Percentiles rank a stretch among this genome's conserved stretches.
These are phyloP conservation scores for Aspergillus baeticus DNA, from an alignment of 495 filamentous ascomycete species.

Conservation along the genomic window DNA sequence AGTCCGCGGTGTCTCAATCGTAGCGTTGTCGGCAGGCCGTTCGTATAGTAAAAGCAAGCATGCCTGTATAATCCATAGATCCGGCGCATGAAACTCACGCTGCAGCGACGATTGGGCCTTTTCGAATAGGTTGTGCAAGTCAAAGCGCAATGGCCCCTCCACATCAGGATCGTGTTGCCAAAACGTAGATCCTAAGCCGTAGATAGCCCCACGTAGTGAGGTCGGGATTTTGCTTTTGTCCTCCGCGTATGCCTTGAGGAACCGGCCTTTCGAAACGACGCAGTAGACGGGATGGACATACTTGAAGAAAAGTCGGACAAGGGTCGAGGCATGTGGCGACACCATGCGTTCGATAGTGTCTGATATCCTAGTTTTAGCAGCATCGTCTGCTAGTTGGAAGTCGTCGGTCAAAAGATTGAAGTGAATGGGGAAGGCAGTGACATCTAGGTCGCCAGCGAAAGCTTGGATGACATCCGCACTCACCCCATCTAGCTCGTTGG, in stretches of 20 bases:
- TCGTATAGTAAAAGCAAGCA: constrained; percentile 5
- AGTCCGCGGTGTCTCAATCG: constrained; percentile 6
- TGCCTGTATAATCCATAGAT: constrained; percentile 4
- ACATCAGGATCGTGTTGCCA: constrained; percentile 5
- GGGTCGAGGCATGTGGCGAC: neutral
- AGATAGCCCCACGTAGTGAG: constrained; percentile 1
- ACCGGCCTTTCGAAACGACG: constrained; percentile 5
- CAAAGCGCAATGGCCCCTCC: neutral
- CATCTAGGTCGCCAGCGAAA: neutral
- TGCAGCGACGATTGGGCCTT: constrained; percentile 3
- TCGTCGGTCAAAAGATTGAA: constrained; percentile 6
- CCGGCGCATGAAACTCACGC: constrained; percentile 4
- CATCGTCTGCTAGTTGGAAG: constrained; percentile 2
- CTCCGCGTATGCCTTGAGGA: neutral
- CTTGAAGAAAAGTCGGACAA: constrained; percentile 6
- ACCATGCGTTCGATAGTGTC: constrained; percentile 7
- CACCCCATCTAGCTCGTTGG: constrained; percentile 6
- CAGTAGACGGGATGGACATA: constrained; percentile 7
- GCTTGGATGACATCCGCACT: constrained; percentile 11
- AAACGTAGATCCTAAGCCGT: constrained; percentile 1
- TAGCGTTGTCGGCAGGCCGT: constrained; percentile 5
- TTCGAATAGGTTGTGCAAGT: constrained; percentile 6
- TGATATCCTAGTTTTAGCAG: neutral
- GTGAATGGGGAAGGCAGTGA: neutral
- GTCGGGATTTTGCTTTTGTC: neutral